Base-by-base conservation (phyloP, 108 stramenopile genomes). In the Chaetoceros muelleri region DNA sequence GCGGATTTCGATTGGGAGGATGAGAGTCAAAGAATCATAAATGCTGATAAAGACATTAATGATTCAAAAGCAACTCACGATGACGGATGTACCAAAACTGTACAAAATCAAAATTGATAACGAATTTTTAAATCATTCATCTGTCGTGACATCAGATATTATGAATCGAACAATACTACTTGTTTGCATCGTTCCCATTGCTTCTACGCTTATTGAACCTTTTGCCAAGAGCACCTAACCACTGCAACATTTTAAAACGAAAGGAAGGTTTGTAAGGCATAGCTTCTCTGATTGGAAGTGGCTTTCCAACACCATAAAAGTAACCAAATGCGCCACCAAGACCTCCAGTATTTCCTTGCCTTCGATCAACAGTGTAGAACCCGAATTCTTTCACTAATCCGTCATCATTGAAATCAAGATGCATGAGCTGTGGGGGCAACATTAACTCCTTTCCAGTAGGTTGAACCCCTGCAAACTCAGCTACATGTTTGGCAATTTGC, bases 341-440 rank as follows among this genome's bases (percentile, higher is more conserved):
- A 17, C 87, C 87, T 34, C 83, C 83, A 31, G 87, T 88, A 70
- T 88, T 84, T 19, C 87, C 87, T 46, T 73, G 71, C 17, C 79
- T 61, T 23, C 81, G 74, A 78, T 84, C 87, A 22, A 73, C 71
- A 2, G 75, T 75, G 58, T 88, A 84, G 57, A 82, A 75, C 16
- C 79, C 79, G 52, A 77, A 74, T 53, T 88, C 78, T 59, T 69
- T 73, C 24, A 84, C 70, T 44, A 73, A 62, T 26, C 80, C 82
- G 17, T 78, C 69, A 24, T 68, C 74, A 45, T 71, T 53, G 26
- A 73, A 73, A 28, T 67, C 62, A 31, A 73, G 31, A 27, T 57
- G 57, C 18, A 46, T 28, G 7, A 60, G 21, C 63, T 81, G 81
- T 0, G 81, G 81, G 19, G 81, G 81, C n/a, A 80, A 57, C 19